Percentiles rank a stretch among this genome's conserved stretches.
Conservation (phyloP, 345 rosid species). For the Bruguiera parviflora region DNA sequence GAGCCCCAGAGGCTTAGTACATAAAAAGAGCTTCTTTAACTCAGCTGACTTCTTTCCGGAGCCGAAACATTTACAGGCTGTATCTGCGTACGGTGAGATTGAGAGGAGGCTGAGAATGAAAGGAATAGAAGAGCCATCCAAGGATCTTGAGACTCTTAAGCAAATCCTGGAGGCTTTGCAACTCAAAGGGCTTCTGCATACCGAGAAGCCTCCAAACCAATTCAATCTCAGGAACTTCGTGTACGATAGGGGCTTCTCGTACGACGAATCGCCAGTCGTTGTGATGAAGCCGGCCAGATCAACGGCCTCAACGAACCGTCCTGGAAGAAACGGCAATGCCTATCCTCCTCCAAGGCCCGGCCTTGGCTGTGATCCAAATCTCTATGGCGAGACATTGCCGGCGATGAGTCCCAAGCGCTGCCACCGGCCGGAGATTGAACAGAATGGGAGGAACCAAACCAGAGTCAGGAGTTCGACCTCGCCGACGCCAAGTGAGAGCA, state of each 20-base stretch:
- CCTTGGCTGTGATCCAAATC: slow-evolving; percentile 26
- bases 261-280: slow-evolving; percentile 50
- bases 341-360: slow-evolving; percentile 32
- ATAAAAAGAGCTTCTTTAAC: slow-evolving; percentile 58
- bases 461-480: slow-evolving; percentile 21
- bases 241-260: slow-evolving; percentile 32
- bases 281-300: slow-evolving; percentile 46
- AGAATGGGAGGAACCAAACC: slow-evolving; percentile 31
- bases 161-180: slow-evolving; percentile 83
- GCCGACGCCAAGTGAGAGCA: slow-evolving; percentile 33
- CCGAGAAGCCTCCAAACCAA: slow-evolving; percentile 35
- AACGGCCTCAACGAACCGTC: slow-evolving; percentile 9
- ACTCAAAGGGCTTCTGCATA: slow-evolving; percentile 88
- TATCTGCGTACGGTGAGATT: slow-evolving; percentile 50
- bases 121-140: slow-evolving; percentile 69
- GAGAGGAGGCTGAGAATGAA: slow-evolving; percentile 60
- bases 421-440: slow-evolving; percentile 34
- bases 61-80: slow-evolving; percentile 36
- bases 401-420: slow-evolving; percentile 38
- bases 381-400: slow-evolving; percentile 35
- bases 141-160: slow-evolving; percentile 81
- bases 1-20: slow-evolving; percentile 28
- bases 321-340: slow-evolving; percentile 28
- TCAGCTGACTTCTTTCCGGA: slow-evolving; percentile 86
- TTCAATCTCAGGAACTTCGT: slow-evolving; percentile 40